Base-by-base conservation (phyloP, 2,329 filamentous ascomycete genomes). In the Stagonosporopsis chrysanthemi region DNA sequence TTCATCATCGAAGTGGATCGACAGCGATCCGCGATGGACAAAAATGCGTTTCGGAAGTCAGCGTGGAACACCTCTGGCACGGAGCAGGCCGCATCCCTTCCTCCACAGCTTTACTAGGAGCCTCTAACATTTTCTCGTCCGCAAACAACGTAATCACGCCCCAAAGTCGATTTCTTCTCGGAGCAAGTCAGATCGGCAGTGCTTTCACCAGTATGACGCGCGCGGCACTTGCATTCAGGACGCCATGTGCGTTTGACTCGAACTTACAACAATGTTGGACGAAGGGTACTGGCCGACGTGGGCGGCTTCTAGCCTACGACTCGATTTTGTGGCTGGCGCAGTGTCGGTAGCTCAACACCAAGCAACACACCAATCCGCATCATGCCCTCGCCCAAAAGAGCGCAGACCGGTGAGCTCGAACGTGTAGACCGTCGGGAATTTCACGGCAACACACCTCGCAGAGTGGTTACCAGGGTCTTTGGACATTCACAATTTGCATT, bases 321-420 rank as follows among this genome's bases (percentile, higher is more conserved):
- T 43, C 41, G 48, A 17, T 38, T 19, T 48, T 17, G 48, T 56
- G 54, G 54, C 54, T 56, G 54, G 54, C 54, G 47, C 54, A 56
- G 15, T 38, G 12, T 22, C 38, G 38, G 54, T 43, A 39, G 54
- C 28, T 12, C 23, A 23, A 35, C 36, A 42, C 38, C 42, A 36
- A 42, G 9, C 36, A 26, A 43, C 42, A 56, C 54, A 43, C 54
- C 54, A 56, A 56, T 52, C 47, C 31, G 43, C 54, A 23, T 56
- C 43, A 29, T 43, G 42, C 42, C 36, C 24, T 56, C 48, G 33
- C 29, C 15, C 31, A 46, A 15, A 22, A 12, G 36, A 43, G 48
- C 41, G 54, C 47, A 47, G 19, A 19, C 29, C 38, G 48, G 54
- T 48, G 47, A 47, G 29, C 11, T 42, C 15, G 33, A n/a, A n/a